Evolutionary conservation across 73 alveolate species (phyloP).

Genomic region (Stentor coeruleus): DNA sequence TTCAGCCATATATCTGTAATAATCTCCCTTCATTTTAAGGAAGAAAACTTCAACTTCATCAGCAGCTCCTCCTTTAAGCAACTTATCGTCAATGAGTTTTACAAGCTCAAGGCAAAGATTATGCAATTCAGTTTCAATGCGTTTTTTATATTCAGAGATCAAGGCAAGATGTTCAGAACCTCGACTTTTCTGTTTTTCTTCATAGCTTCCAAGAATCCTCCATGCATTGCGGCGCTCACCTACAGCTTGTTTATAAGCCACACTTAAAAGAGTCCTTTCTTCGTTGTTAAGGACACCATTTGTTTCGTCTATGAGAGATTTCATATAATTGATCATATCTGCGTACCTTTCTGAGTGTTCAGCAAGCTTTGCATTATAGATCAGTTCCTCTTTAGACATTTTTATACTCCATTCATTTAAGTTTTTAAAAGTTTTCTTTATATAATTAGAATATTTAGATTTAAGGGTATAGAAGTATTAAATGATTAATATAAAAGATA

Average conservation of each 20-base stretch:
- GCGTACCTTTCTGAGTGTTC: constrained; percentile 71
- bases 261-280: constrained; percentile 68
- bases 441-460: too few species aligned
- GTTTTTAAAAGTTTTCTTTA: too few species aligned
- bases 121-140: constrained; percentile 60
- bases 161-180: constrained; percentile 35
- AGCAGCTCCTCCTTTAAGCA: constrained; percentile 46
- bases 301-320: constrained; percentile 54
- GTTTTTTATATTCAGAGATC: constrained; percentile 51
- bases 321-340: constrained; percentile 63
- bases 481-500: too few species aligned
- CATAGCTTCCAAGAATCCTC: constrained; percentile 66
- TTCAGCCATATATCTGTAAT: constrained; percentile 74
- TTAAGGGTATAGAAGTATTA: too few species aligned
- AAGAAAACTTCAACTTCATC: constrained; percentile 70
- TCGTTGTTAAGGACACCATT: constrained; percentile 58
- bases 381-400: constrained; percentile 54
- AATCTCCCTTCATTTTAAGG: constrained; percentile 78
- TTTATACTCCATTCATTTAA: too few species aligned
- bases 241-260: constrained; percentile 63
- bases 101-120: constrained; percentile 53
- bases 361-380: constrained; percentile 67
- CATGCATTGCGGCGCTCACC: constrained; percentile 56
- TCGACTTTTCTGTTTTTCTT: constrained; percentile 57
- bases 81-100: constrained; percentile 46